phyloP scores from a whole-genome alignment of 331 rosid species.

The Saraca asoca region DNA sequence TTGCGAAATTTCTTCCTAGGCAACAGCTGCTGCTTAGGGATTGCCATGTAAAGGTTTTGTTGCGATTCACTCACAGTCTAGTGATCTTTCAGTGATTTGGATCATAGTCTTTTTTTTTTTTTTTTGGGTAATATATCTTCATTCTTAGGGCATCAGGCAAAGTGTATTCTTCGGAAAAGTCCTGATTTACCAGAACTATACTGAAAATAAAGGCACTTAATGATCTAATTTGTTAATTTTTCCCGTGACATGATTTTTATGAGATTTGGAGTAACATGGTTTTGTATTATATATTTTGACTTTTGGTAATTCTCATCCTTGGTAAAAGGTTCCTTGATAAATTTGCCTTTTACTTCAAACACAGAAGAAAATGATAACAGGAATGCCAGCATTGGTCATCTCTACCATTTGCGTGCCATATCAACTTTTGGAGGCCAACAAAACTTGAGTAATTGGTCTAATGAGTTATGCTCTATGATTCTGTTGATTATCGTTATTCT shows the following conservation, averaged over 20 bases:
- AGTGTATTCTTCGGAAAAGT: slow-evolving; percentile 41
- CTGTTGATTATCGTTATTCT: too few species aligned
- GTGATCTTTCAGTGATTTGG: slow-evolving; percentile 46
- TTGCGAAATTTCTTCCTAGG: slow-evolving; percentile 38
- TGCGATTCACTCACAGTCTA: slow-evolving; percentile 50
- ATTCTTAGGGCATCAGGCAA: slow-evolving; percentile 40
- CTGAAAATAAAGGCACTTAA: slow-evolving; percentile 38
- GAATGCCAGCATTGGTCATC: too few species aligned
- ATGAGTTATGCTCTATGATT: too few species aligned
- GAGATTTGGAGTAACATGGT: too few species aligned
- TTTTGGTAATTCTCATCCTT: too few species aligned
- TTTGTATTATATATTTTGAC: too few species aligned
- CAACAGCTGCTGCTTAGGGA: slow-evolving; percentile 37
- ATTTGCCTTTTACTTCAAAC: too few species aligned
- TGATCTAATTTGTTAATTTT: slow-evolving; percentile 10
- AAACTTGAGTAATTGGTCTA: too few species aligned
- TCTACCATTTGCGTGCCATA: too few species aligned
- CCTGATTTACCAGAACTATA: slow-evolving; percentile 36
- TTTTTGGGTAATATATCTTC: slow-evolving; percentile 30
- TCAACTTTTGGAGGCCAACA: too few species aligned
- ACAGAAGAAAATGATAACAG: too few species aligned
- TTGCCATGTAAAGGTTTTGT: slow-evolving; percentile 51
- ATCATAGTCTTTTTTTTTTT: slow-evolving; percentile 29
- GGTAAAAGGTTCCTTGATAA: too few species aligned
- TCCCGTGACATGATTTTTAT: slow-evolving; percentile 12